Base-by-base conservation (phyloP, 495 filamentous ascomycete genomes). In the Hypoxylon trugodes region DNA sequence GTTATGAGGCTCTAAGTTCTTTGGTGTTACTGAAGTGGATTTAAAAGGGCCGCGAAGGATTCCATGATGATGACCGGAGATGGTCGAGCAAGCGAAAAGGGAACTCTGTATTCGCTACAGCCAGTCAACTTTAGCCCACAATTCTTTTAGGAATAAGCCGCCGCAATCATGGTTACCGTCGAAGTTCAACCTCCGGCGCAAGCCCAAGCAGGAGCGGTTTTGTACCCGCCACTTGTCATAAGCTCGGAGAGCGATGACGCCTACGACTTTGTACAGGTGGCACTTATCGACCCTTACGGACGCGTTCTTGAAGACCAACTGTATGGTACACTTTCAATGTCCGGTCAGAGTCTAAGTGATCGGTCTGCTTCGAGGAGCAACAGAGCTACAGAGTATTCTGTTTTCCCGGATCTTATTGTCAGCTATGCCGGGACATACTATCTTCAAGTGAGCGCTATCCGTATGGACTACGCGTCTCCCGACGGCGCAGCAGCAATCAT, bases 111-210 rank as follows among this genome's bases (percentile, higher is more conserved):
- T 53, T 53, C 22, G 21, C 52, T 53, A 28, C 58, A 62, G 52
- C 40, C 33, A 32, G 37, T 28, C 53, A n/a, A 46, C 3, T 30
- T 33, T 37, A 53, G 28, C 19, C 15, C 22, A 56, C 25, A 9
- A 33, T 16, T 41, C 41, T 41, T 46, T 40, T 61, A 47, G 41
- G 43, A 58, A 43, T 26, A 28, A 22, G 15, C 16, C 22, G 35
- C 47, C 43, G 47, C 26, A 53, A 36, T 18, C 58, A 67, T 67
- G 64, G 47, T 62, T 12, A 59, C 47, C 0, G 41, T 67, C 40
- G 64, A 67, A 62, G 64, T 67, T 30, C 64, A 67, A 38, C 64
- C 64, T 2, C 64, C 64, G 3, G 37, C 52, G 8, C 64, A 67
- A 50, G 47, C 16, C 40, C 64, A 62, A 40, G 64, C 64, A 4